Percentiles rank a stretch among this genome's conserved stretches.
Conservation (phyloP, 148 eudicot species). For the Rhododendron mucronatum region DNA sequence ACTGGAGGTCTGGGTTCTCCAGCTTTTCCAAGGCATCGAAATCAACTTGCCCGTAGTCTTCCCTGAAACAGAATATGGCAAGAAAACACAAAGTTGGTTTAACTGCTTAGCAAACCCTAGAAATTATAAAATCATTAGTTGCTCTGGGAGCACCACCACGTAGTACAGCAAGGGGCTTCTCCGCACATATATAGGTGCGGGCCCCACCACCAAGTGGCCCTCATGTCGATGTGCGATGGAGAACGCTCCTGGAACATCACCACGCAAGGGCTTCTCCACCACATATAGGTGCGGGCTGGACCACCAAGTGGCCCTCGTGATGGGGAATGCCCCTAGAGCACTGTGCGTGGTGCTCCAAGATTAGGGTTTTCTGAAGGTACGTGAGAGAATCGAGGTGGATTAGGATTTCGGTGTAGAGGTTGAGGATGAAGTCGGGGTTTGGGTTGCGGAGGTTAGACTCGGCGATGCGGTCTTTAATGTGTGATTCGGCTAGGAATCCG, state of each 20-base stretch:
- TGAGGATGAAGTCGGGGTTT: conserved; percentile 40
- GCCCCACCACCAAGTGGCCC: too few species aligned
- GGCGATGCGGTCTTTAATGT: conserved; percentile 33
- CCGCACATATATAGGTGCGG: too few species aligned
- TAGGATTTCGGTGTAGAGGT: conserved; percentile 50
- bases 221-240: too few species aligned
- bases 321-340: too few species aligned
- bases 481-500: conserved; percentile 29
- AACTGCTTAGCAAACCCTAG: neutral
- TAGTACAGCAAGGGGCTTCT: too few species aligned
- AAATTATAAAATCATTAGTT: neutral
- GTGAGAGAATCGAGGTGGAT: conserved; percentile 41
- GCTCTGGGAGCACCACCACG: neutral
- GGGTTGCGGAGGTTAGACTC: conserved; percentile 57
- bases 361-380: conserved; percentile 14
- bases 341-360: too few species aligned
- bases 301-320: too few species aligned
- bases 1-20: conserved; percentile 77
- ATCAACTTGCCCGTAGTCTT: conserved; percentile 61
- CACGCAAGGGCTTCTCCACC: too few species aligned
- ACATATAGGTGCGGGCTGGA: too few species aligned
- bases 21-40: conserved; percentile 60
- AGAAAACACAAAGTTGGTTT: neutral
- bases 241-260: too few species aligned
- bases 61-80: conserved; percentile 33